Percentiles rank a stretch among this genome's conserved stretches.
Conservation (phyloP, 768 basidiomycete genomes). For the Boletus insuetus region DNA sequence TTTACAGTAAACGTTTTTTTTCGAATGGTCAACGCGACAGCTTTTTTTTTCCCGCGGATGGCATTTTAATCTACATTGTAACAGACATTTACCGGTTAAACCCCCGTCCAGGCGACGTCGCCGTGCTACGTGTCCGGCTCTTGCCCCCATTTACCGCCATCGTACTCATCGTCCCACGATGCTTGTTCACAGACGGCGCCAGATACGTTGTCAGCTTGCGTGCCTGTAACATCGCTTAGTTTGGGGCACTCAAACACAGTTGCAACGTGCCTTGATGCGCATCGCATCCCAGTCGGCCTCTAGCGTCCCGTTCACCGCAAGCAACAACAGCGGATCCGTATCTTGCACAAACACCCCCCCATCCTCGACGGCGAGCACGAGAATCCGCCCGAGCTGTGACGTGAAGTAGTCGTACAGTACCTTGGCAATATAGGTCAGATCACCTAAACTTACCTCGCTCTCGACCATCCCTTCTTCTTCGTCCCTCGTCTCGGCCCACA, state of each 20-base stretch:
- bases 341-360: conserved; percentile 6
- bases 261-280: conserved; percentile 52
- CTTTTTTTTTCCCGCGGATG: conserved; percentile 28
- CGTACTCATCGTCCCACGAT: conserved; percentile 29
- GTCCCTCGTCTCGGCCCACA: conserved; percentile 74
- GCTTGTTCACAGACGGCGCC: conserved; percentile 37
- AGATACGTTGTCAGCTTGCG: conserved; percentile 32
- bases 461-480: conserved; percentile 62
- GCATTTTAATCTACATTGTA: background rate
- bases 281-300: conserved; percentile 66
- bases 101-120: conserved; percentile 29
- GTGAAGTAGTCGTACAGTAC: background rate
- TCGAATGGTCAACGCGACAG: background rate
- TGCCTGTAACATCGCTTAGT: conserved; percentile 21
- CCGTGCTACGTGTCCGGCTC: conserved; percentile 25
- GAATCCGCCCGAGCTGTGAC: conserved; percentile 57
- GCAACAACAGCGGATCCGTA: conserved; percentile 57
- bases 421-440: background rate
- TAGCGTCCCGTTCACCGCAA: conserved; percentile 63
- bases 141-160: conserved; percentile 16
- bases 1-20: conserved; percentile 3
- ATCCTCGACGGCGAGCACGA: conserved; percentile 64
- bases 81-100: conserved; percentile 1
- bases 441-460: conserved; percentile 55
- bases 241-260: background rate